Conservation (phyloP, 2,329 filamentous ascomycete genomes). For the Chaetomium sp. region DNA sequence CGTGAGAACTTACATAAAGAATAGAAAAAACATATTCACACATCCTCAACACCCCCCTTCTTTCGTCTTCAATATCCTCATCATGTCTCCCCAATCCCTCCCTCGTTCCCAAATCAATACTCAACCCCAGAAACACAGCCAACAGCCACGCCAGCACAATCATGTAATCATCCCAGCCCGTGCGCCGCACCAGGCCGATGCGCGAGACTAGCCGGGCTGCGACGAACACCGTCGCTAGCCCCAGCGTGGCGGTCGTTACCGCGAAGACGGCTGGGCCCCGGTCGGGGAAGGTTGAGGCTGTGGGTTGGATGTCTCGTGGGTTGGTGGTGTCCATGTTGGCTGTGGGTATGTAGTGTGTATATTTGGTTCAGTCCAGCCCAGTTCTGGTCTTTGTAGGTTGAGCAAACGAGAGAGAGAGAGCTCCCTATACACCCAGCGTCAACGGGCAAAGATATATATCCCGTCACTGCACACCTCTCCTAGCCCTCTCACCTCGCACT, state of each 20-base stretch:
- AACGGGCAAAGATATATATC: too few relatives aligned
- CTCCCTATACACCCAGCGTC: too few relatives aligned
- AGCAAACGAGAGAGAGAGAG: too few relatives aligned
- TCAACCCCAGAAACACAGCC: slow-evolving; percentile 59
- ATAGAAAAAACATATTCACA: slow-evolving; percentile 60
- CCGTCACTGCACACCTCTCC: too few relatives aligned
- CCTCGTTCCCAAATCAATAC: slow-evolving; percentile 57
- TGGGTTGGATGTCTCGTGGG: too few relatives aligned
- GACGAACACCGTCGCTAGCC: slow-evolving; percentile 68
- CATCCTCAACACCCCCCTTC: slow-evolving; percentile 47
- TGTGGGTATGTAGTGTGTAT: too few relatives aligned
- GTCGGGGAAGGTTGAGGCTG: slow-evolving; percentile 32
- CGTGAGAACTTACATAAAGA: slow-evolving; percentile 41
- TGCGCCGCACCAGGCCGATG: slow-evolving; percentile 61
- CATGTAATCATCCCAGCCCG: slow-evolving; percentile 72
- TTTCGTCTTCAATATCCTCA: slow-evolving; percentile 45
- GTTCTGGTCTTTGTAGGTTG: too few relatives aligned
- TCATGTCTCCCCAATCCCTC: slow-evolving; percentile 66
- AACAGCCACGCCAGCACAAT: slow-evolving; percentile 74
- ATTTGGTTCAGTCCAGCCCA: too few relatives aligned
- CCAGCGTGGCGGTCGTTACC: slow-evolving; percentile 63
- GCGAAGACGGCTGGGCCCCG: slow-evolving; percentile 58
- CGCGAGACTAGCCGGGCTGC: slow-evolving; percentile 66
- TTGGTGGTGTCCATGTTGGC: too few relatives aligned
- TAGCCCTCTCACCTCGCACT: too few relatives aligned